Base-by-base conservation (phyloP, 164 flowering plant genomes). In the Chloranthus sessilifolius region DNA sequence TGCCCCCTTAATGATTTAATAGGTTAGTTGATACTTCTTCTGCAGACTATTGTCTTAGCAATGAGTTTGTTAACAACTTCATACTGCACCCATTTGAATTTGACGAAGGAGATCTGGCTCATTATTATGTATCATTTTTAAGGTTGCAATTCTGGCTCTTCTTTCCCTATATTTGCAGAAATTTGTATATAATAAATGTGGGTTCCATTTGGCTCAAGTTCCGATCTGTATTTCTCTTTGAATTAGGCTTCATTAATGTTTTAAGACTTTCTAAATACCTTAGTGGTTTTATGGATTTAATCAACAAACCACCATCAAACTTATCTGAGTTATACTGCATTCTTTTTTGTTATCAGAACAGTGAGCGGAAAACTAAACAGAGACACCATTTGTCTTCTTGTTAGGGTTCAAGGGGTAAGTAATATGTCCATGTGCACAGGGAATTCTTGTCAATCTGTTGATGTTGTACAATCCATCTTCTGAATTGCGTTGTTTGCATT, bases 1-100 rank as follows among this genome's bases (percentile, higher is more conserved):
- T n/a, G n/a, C n/a, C n/a, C n/a, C n/a, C n/a, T n/a, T n/a, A n/a
- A n/a, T n/a, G n/a, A n/a, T n/a, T n/a, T 16, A 15, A 25, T 37
- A 20, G 17, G 15, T 38, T 56, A 47, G 30, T 31, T 60, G 24
- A 39, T 55, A 26, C 27, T 44, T 53, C 56, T 65, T 39, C 41
- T 71, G 77, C 82, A 81, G 88, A 76, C 55, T 81, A 76, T 38
- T 81, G 88, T 66, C 67, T 81, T 29, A 81, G 88, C 74, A 81
- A 81, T 55, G 80, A 59, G 38, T 73, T 74, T 60, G 49, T 81
- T 46, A 78, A 78, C 75, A 76, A 43, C 61, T 76, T 81, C 46
- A 81, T 81, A 43, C 45, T 60, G 22, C 75, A 81, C 61, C 59
- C 39, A 4, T 81, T 54, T 34, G 51, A 78, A 7, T 81, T 81